Evolutionary conservation across 805 yeast species (phyloP), one percentile per base, ranked within the genome.

Genomic region (Barnettozyma sucrosica): DNA sequence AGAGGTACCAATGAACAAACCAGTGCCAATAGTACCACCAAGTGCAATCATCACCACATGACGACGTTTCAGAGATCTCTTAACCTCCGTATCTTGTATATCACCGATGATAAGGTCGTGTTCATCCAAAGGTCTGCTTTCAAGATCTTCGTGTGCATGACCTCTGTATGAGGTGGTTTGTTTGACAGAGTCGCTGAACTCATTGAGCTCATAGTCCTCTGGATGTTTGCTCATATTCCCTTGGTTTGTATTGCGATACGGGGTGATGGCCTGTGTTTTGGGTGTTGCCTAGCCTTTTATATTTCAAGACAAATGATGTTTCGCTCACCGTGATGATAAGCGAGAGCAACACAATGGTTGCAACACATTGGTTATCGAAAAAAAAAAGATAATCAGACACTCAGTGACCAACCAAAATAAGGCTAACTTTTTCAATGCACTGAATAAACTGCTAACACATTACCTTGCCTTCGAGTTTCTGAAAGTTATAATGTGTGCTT

Each of bases 11-110:
- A 46, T 46, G 37, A 46, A 46, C 33, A 46, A 28, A 41, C 49
- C 49, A 16, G 49, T 46, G 23, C 49, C 49, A 21, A 46, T 46
- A 14, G 49, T 46, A 36, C 49, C 49, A 28, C 49, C 49, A 19
- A 46, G 45, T n/a, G 49, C 49, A 36, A 46, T 46, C 49, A 46
- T 46, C 9, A 41, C 45, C 6, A 46, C 38, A 19, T 46, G 49
- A 36, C 49, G 49, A 36, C 49, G 49, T 18, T 46, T 46, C 38
- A 46, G 33, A 16, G 41, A 18, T 36, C 49, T 41, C 38, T 46
- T 46, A 14, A 46, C 49, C 23, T 46, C 32, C 2, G 43, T 45
- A 21, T 45, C 39, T 5, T 45, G 41, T n/a, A 41, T 11, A 14
- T 40, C 36, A n/a, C 44, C 48, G 8, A 40, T 41, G 26, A 39